Conservation (phyloP, 306 rosid species). For the Quercus ilex region DNA sequence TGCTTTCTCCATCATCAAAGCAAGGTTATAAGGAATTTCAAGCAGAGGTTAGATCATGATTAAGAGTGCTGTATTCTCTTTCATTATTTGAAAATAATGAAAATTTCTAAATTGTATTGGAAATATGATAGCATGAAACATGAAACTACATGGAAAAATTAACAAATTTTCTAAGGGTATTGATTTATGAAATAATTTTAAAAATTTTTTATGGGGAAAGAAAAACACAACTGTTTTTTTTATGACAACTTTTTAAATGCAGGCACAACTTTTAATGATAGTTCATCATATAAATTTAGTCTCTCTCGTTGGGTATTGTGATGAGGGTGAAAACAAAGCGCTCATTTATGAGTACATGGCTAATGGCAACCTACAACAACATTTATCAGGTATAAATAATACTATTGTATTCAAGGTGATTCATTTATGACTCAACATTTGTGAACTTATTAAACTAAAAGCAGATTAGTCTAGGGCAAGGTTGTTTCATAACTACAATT, state of each 20-base stretch:
- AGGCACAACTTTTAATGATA: constrained; percentile 42
- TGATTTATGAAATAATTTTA: no score
- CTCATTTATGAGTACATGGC: constrained; percentile 36
- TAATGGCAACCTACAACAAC: constrained; percentile 27
- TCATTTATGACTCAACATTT: no score
- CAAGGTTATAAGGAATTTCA: constrained; percentile 37
- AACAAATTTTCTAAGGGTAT: accelerated
- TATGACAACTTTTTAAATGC: background rate
- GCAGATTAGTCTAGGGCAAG: no score
- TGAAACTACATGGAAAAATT: no score
- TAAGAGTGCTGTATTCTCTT: background rate
- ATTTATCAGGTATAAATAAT: constrained; percentile 26
- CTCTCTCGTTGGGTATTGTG: constrained; percentile 33
- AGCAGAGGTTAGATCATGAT: constrained; percentile 6
- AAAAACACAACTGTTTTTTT: no score
- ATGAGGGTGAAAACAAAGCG: constrained; percentile 30
- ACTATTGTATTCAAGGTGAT: no score
- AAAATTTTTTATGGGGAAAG: no score
- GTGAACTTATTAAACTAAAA: no score
- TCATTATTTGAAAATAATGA: background rate
- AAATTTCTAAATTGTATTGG: no score
- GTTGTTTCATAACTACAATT: no score
- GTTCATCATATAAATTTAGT: constrained; percentile 54
- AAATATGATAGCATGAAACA: no score
- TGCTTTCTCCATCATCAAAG: constrained; percentile 16